Conservation (phyloP, 2,329 filamentous ascomycete genomes). For the Claviceps pusilla region DNA sequence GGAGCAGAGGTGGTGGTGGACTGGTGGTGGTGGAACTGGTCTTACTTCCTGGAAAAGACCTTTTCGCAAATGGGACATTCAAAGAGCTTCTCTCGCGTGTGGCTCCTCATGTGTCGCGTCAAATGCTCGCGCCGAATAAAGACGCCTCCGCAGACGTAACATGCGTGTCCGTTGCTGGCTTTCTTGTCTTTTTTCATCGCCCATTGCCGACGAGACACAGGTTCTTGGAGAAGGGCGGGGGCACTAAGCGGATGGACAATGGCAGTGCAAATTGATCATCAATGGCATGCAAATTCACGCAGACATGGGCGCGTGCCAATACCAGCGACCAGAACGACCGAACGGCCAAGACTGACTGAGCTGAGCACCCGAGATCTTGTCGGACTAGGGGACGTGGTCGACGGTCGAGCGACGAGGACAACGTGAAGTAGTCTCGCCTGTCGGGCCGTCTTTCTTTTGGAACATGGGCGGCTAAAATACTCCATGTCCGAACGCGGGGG, state of each 20-base stretch:
- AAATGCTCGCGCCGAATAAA: background rate
- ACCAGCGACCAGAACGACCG: no score
- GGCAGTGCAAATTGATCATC: no score
- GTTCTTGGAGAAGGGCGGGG: background rate
- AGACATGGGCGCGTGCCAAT: no score
- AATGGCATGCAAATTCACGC: no score
- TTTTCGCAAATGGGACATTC: background rate
- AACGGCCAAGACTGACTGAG: no score
- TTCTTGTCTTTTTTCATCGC: background rate
- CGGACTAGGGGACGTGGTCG: background rate
- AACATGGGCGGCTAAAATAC: no score
- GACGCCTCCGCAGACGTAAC: background rate
- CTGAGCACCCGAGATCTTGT: background rate
- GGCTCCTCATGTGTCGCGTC: background rate
- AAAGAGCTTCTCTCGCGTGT: background rate
- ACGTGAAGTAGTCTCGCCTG: no score
- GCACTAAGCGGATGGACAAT: no score
- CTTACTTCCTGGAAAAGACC: background rate
- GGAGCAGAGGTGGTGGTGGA: background rate
- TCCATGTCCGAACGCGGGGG: no score
- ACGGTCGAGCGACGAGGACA: no score
- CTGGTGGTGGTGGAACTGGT: background rate
- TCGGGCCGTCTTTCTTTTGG: no score
- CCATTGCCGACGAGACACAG: background rate
- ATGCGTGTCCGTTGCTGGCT: background rate